Evolutionary conservation across 352 stramenopile genomes (phyloP).

Genomic region (Globisporangium emineosum): DNA sequence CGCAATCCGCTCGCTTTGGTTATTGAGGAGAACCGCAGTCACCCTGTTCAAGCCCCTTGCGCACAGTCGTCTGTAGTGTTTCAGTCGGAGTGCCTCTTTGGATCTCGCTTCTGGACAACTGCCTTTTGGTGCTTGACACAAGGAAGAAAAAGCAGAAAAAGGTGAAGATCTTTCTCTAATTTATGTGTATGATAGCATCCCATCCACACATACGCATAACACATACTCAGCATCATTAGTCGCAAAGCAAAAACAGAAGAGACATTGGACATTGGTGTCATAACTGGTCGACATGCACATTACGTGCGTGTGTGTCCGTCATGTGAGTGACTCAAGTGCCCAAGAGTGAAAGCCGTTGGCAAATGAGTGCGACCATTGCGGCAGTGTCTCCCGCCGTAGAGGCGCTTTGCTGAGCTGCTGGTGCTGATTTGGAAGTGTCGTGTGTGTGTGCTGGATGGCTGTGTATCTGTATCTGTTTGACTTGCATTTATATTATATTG

Average conservation of each 20-base stretch:
- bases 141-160: background rate
- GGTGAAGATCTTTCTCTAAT: conserved; percentile 7
- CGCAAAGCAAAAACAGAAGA: conserved; percentile 6
- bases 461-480: conserved; percentile 1
- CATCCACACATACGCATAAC: background rate
- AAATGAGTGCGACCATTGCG: background rate
- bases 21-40: background rate
- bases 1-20: background rate
- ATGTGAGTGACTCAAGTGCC: background rate
- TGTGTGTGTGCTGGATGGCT: background rate
- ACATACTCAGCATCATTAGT: conserved; percentile 1
- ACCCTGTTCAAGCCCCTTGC: background rate
- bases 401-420: conserved; percentile 4
- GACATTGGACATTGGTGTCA: background rate
- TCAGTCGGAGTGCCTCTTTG: background rate
- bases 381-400: background rate
- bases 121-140: background rate
- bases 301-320: background rate
- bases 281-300: background rate
- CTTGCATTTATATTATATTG: background rate
- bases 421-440: conserved; percentile 4
- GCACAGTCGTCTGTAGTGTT: background rate
- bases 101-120: conserved; percentile 5
- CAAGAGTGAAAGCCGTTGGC: background rate
- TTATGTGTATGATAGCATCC: conserved; percentile 1